phyloP scores from a whole-genome alignment of 495 filamentous ascomycete species.

The Aspergillus indologenus region DNA sequence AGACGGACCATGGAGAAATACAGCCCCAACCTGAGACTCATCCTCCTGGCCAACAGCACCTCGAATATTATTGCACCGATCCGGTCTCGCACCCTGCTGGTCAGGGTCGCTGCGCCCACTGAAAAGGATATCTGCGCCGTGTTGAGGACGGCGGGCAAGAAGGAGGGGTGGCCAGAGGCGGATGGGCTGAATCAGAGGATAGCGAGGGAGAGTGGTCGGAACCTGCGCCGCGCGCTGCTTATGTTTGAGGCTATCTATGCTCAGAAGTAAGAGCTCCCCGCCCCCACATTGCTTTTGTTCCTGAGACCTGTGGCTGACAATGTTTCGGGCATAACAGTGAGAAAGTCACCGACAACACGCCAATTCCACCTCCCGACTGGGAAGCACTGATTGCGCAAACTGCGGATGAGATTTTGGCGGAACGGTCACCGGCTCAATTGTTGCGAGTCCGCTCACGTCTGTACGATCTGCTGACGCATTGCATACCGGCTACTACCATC shows the following conservation, averaged over 20 bases:
- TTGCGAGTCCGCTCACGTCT: conserved; percentile 85
- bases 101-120: conserved; percentile 87
- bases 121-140: conserved; percentile 78
- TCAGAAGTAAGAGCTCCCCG: conserved; percentile 69
- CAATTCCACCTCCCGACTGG: conserved; percentile 94
- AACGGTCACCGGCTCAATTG: conserved; percentile 83
- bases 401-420: conserved; percentile 85
- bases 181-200: conserved; percentile 75
- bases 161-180: conserved; percentile 70
- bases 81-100: conserved; percentile 79
- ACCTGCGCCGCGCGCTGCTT: conserved; percentile 81
- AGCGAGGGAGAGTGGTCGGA: conserved; percentile 87
- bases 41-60: conserved; percentile 89
- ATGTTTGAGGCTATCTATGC: conserved; percentile 98
- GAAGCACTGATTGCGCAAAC: conserved; percentile 84
- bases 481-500: conserved; percentile 90
- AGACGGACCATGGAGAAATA: conserved; percentile 99
- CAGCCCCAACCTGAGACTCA: conserved; percentile 86
- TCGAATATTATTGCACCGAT: conserved; percentile 98
- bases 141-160: conserved; percentile 67
- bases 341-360: conserved; percentile 80
- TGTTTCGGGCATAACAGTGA: conserved; percentile 54
- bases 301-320: conserved; percentile 17
- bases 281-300: not conserved
- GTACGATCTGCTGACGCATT: conserved; percentile 94